phyloP scores from a whole-genome alignment of 495 filamentous ascomycete species.

The Tuber aestivum region DNA sequence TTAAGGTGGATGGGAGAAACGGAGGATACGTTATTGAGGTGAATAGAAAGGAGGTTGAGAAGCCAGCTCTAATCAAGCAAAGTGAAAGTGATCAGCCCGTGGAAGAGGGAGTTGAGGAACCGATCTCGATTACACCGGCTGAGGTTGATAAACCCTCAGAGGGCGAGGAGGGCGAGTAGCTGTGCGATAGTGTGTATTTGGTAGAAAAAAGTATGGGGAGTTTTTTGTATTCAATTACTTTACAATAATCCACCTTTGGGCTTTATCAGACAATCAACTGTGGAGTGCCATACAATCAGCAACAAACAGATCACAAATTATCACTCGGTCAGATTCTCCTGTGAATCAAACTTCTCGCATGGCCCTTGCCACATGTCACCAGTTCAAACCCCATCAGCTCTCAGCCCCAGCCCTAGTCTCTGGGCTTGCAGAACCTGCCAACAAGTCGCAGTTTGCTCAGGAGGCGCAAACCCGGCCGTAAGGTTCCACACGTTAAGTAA shows the following conservation, averaged over 20 bases:
- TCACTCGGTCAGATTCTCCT: background rate
- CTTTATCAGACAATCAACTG: background rate
- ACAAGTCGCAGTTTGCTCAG: slow-evolving; percentile 51
- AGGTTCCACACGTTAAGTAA: slow-evolving; percentile 49
- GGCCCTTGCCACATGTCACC: background rate
- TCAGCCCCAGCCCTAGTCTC: background rate
- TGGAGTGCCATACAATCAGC: background rate
- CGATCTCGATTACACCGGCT: background rate
- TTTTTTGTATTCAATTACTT: background rate
- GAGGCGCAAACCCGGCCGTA: slow-evolving; percentile 52
- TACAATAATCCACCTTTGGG: background rate
- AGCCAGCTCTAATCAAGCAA: slow-evolving; percentile 11
- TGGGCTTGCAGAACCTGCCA: slow-evolving; percentile 55
- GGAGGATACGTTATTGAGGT: slow-evolving; percentile 48
- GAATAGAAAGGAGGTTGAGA: slow-evolving; percentile 17
- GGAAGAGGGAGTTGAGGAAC: slow-evolving; percentile 17
- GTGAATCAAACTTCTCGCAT: background rate
- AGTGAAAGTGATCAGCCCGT: slow-evolving; percentile 20
- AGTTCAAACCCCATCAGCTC: background rate
- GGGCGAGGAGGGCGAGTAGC: background rate
- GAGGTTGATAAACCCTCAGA: background rate
- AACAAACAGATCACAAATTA: background rate
- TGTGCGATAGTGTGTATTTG: background rate
- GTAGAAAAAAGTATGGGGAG: background rate
- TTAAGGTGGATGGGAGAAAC: slow-evolving; percentile 62